Evolutionary conservation across 139 green algal genomes (phyloP), one percentile per base, ranked within the genome.

Genomic region (Picochlorum sp.): DNA sequence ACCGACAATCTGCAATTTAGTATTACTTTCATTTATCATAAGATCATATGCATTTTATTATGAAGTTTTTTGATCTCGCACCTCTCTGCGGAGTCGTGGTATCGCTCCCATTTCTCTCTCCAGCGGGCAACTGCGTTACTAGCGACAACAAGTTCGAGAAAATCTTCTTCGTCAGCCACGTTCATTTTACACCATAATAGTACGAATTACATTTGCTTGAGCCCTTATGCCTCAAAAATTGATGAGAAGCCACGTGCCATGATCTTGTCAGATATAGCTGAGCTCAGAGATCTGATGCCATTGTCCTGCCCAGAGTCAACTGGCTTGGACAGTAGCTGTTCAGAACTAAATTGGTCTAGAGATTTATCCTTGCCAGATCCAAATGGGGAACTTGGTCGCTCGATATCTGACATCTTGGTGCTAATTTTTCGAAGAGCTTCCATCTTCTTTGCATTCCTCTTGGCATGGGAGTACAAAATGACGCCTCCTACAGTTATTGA

Each of bases 401-500:
- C 39, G 22, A 47, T 47, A n/a, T 47, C 39, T 26, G 39, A 47
- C 22, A 47, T 47, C 22, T 47, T 47, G 39, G 18, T 47, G 39
- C 39, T 20, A n/a, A 47, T 2, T 47, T 47, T 47, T n/a, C 22
- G 20, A n/a, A 47, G 7, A 1, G 39, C 39, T 26, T 47, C 39
- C 39, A 47, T 0, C 39, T 47, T 47, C 22, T n/a, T 47, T 7
- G 39, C 20, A 7, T 47, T n/a, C 20, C 20, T 33, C 14, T 61
- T 61, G 14, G 55, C 55, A 3, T 35, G 18, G 20, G 52, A 63
- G 61, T 95, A 95, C 7, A 61, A 6, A 3, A 94, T 61, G 29
- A 95, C 81, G 0, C 89, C 89, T 6, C 44, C 32, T 5, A 95
- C 67, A 12, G 89, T 93, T 37, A 96, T 78, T 29, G 32, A 47